Base-by-base conservation (phyloP, 2,329 filamentous ascomycete species). In the Sclerotinia spermophila region DNA sequence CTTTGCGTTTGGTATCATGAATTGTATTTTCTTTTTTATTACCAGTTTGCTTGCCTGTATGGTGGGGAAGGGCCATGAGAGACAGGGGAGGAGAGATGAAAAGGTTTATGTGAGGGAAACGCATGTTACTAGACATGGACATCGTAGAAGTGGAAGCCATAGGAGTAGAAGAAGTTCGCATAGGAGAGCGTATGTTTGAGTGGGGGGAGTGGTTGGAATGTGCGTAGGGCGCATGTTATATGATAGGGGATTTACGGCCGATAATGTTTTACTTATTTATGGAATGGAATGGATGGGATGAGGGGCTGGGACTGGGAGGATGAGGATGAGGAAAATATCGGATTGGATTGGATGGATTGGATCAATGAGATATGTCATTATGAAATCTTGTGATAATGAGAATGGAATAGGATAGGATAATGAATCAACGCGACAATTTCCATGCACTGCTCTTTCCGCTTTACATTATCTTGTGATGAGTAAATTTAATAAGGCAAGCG, bases 1-100 rank as follows among this genome's bases (percentile, higher is more conserved):
- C 75, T 98, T 93, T 82, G 95, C 93, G 3, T 90, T 97, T 75
- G 93, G 88, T 64, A 97, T 98, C 80, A 96, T 97, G 86, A 92
- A 96, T 80, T 84, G 84, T 75, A 83, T 96, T 74, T 90, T 94
- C 79, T 97, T 97, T 82, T 90, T 91, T 80, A 83, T 91, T 78
- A 96, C 93, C 5, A 86, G 88, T 67, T 81, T 95, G 40, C 83
- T 96, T 58, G 93, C 94, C 38, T 86, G 84, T 74, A 72, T 77
- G 56, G 74, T 77, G 30, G 74, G 76, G 0, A 69, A 73, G 21
- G 67, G 71, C 0, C 40, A 69, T 15, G 71, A 73, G 30, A 33
- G 33, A 1, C 2, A 27, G 58, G 58, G 24, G 1, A 61, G 68
- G 3, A 67, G 45, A 3, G 45, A 71, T 13, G 73, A 74, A 48